Percentiles rank a stretch among this genome's conserved stretches.
phyloP scores from a whole-genome alignment of 768 basidiomycete species.

The Boletus speciosus region DNA sequence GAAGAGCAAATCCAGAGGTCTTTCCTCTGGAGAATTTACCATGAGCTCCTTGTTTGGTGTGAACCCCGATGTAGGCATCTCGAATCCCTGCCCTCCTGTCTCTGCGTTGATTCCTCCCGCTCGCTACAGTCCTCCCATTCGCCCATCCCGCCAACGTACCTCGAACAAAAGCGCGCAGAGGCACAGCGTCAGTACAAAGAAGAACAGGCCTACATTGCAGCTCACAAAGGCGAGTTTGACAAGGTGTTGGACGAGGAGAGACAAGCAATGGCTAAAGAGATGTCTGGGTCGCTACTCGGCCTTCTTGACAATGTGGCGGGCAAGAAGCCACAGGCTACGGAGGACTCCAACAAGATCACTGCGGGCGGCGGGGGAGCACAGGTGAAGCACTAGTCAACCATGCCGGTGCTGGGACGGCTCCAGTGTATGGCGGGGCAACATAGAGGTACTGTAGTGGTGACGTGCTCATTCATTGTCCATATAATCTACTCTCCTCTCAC shows the following conservation, averaged over 20 bases:
- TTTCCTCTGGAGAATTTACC: slow-evolving; percentile 40
- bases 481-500: slow-evolving; percentile 4
- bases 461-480: background rate
- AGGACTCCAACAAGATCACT: background rate
- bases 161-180: slow-evolving; percentile 49
- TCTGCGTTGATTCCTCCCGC: background rate
- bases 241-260: slow-evolving; percentile 49
- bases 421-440: background rate
- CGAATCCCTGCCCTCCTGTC: background rate
- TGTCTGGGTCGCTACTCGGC: slow-evolving; percentile 42
- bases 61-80: slow-evolving; percentile 27
- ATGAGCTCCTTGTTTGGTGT: slow-evolving; percentile 44
- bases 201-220: slow-evolving; percentile 49
- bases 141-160: slow-evolving; percentile 45
- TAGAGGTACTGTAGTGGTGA: slow-evolving; percentile 11
- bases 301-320: slow-evolving; percentile 23
- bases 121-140: slow-evolving; percentile 23
- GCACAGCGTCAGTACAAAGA: slow-evolving; percentile 51
- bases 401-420: background rate
- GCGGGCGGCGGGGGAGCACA: slow-evolving; percentile 12
- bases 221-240: slow-evolving; percentile 51
- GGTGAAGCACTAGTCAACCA: background rate
- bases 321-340: slow-evolving; percentile 18
- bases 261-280: slow-evolving; percentile 45
- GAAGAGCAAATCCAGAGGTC: slow-evolving; percentile 47